phyloP scores from a whole-genome alignment of 169 alveolate genomes.

The Plasmodium inui region DNA sequence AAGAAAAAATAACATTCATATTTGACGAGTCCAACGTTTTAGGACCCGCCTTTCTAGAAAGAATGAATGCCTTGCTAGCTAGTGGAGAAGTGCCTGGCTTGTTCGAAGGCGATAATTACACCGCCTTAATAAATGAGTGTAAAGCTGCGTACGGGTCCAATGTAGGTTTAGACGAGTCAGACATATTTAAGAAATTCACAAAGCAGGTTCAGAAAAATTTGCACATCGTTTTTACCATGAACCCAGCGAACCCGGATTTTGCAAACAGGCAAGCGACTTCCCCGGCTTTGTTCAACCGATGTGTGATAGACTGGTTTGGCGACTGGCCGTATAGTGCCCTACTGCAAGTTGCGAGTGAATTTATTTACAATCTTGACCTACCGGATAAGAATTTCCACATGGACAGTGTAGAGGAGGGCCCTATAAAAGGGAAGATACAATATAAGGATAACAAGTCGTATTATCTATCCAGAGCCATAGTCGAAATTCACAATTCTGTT shows the following conservation, averaged over 20 bases:
- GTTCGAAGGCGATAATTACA: constrained; percentile 98
- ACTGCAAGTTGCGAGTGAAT: constrained; percentile 95
- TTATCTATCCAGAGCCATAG: constrained; percentile 72
- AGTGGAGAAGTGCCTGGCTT: constrained; percentile 99
- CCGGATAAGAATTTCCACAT: constrained; percentile 72
- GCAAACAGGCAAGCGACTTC: constrained; percentile 96
- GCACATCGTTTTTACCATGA: constrained; percentile 99
- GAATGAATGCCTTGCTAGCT: constrained; percentile 99
- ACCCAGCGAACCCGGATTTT: constrained; percentile 98
- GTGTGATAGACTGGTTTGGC: constrained; percentile 99
- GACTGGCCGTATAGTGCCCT: constrained; percentile 97
- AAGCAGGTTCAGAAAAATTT: constrained; percentile 95
- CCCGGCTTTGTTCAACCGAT: constrained; percentile 98
- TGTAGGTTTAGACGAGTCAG: constrained; percentile 94
- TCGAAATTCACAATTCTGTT: constrained; percentile 60
- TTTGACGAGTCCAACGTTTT: constrained; percentile 98
- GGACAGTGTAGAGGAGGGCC: constrained; percentile 56
- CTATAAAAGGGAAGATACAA: constrained; percentile 58
- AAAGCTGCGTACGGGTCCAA: constrained; percentile 90
- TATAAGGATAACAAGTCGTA: constrained; percentile 45
- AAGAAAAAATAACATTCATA: constrained; percentile 97
- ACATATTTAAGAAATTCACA: constrained; percentile 95
- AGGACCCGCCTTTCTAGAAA: constrained; percentile 98
- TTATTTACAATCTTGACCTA: constrained; percentile 84
- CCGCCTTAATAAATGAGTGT: constrained; percentile 93